Conservation (phyloP, 2,329 filamentous ascomycete genomes). For the Colletotrichum salicis region DNA sequence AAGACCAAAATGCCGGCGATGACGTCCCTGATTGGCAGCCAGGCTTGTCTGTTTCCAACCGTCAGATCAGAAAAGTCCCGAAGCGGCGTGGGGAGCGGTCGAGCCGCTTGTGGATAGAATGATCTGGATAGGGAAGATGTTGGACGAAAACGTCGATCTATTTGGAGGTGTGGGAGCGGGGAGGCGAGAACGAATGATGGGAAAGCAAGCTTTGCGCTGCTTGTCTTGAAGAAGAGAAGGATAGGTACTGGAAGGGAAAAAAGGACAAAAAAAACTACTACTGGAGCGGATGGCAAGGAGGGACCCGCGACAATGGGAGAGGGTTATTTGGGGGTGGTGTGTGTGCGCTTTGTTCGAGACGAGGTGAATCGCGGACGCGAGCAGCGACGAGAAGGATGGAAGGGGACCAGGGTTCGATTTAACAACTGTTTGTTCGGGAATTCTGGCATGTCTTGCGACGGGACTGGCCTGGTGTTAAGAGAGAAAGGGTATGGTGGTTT, state of each 20-base stretch:
- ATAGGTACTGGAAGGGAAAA: not conserved
- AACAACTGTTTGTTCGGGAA: constrained; percentile 1
- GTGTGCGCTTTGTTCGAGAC: constrained; percentile 3
- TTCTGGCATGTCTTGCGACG: constrained; percentile 11
- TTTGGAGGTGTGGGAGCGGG: constrained; percentile 11
- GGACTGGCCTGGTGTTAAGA: constrained; percentile 19
- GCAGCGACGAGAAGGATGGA: constrained; percentile 16
- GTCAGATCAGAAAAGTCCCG: constrained; percentile 26
- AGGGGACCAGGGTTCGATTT: constrained; percentile 24
- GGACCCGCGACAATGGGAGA: constrained; percentile 29
- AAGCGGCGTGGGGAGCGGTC: constrained; percentile 29
- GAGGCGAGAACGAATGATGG: constrained; percentile 14
- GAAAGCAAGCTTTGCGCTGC: not conserved
- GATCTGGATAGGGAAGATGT: constrained; percentile 18
- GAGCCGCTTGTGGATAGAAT: constrained; percentile 27
- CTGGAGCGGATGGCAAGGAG: constrained; percentile 23
- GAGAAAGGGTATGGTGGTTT: constrained; percentile 23
- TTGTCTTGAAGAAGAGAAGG: constrained; percentile 10
- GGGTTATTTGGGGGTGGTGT: constrained; percentile 26
- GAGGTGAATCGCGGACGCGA: constrained; percentile 9
- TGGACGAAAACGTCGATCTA: constrained; percentile 31
- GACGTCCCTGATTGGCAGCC: constrained; percentile 28
- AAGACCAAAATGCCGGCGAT: constrained; percentile 14
- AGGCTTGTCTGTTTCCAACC: constrained; percentile 21
- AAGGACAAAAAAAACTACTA: not conserved